Evolutionary conservation across 257 asterid species (phyloP), one percentile per base, ranked within the genome.

Genomic region (Linderniella brevidens): DNA sequence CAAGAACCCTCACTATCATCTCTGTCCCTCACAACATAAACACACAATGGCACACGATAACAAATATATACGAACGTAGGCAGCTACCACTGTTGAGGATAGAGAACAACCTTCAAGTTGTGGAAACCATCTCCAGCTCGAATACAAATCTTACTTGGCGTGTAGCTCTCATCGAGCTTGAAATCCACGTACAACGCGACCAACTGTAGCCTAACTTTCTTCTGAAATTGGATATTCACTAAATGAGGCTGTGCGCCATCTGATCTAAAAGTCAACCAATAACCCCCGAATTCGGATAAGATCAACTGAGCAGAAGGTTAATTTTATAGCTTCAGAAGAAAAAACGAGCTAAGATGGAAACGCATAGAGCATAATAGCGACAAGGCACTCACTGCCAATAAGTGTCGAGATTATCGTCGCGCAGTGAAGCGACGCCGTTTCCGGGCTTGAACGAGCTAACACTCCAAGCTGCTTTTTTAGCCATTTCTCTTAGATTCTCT

Each of bases 161-260:
- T 85, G 65, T 88, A 88, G 70, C 98, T 88, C 75, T 88, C 96
- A 40, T 85, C 98, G 55, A 88, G 85, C 76, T 85, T 90, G 75
- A 78, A 85, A 81, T 90, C 96, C 48, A 81, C 93, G 55, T 90
- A 79, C 17, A 90, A 10, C 40, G 68, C 88, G 36, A 81, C 88
- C 52, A 90, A 60, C 66, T 88, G 86, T 53, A 84, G 82, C 60
- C 71, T 84, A 38, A 84, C 98, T 76, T 88, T 88, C 77, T 76
- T 84, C 59, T 88, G 96, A 65, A 88, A 88, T 57, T 88, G 98
- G 42, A 84, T 82, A 65, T 88, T 88, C 41, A 88, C 92, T 11
- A 84, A 67, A 69, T 90, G 96, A 39, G 98, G 98, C 57, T 90
- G 98, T 32, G 93, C 90, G 43, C 98, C 96, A 71, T 85, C 96